phyloP scores from a whole-genome alignment of 805 yeast genomes.

The Kodamaea sagamina region DNA sequence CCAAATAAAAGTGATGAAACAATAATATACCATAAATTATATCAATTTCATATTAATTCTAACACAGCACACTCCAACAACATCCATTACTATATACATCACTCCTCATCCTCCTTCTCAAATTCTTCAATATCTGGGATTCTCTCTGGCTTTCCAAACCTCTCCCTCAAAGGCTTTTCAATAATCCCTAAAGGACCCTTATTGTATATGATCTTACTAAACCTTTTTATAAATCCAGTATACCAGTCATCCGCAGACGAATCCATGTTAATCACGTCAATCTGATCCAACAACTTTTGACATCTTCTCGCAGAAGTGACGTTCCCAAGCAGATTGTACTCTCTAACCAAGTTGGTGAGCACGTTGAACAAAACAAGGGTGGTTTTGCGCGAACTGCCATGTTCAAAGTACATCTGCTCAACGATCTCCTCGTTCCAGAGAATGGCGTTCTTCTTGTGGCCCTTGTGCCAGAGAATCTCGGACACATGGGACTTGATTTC shows the following conservation, averaged over 20 bases:
- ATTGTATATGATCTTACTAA: conserved; percentile 41
- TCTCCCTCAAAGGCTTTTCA: conserved; percentile 40
- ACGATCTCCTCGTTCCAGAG: conserved; percentile 46
- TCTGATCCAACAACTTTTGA: conserved; percentile 24
- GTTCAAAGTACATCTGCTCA: conserved; percentile 35
- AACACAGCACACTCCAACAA: too few species aligned
- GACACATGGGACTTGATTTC: conserved; percentile 41
- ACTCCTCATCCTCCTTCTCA: conserved; percentile 43
- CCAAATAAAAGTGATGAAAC: too few species aligned
- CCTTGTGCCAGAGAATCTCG: conserved; percentile 45
- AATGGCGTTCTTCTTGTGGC: conserved; percentile 39
- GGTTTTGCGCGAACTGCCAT: conserved; percentile 27
- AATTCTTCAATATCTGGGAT: conserved; percentile 42
- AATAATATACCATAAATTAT: too few species aligned
- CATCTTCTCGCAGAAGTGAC: conserved; percentile 29
- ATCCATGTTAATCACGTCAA: conserved; percentile 27
- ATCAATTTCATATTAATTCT: too few species aligned
- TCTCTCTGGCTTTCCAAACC: conserved; percentile 37
- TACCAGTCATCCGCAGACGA: conserved; percentile 33
- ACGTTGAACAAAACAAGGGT: conserved; percentile 33
- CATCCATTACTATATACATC: conserved; percentile 6
- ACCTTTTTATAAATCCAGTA: conserved; percentile 32
- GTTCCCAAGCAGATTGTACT: conserved; percentile 34
- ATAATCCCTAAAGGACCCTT: conserved; percentile 45
- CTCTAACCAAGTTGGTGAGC: conserved; percentile 31